Percentiles rank a stretch among this genome's conserved stretches.
Evolutionary conservation across 1,139 yeast genomes (phyloP).

Genomic region (Sugiyamaella castrensis): DNA sequence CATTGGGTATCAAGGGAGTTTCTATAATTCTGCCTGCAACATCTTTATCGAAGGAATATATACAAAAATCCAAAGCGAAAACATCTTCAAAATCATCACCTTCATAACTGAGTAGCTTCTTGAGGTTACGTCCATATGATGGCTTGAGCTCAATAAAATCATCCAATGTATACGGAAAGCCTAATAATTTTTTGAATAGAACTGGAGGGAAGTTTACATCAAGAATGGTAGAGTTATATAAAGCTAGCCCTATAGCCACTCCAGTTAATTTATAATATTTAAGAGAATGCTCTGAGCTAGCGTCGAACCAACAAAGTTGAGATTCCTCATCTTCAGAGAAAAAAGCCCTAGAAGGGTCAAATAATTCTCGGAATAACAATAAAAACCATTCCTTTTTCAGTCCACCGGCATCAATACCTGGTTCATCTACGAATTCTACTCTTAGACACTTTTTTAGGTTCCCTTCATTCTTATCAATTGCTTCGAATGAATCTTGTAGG

Average conservation of each 20-base stretch:
- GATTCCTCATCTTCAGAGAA: slow-evolving; percentile 62
- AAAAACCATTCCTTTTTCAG: slow-evolving; percentile 90
- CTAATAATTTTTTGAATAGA: slow-evolving; percentile 69
- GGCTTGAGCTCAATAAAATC: slow-evolving; percentile 74
- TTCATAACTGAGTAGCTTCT: slow-evolving; percentile 50
- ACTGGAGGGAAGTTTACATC: slow-evolving; percentile 76
- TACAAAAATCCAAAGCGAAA: slow-evolving; percentile 50
- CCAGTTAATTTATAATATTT: slow-evolving; percentile 76
- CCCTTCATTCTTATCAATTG: slow-evolving; percentile 54
- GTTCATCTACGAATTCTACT: slow-evolving; percentile 80
- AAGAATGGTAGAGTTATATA: slow-evolving; percentile 82
- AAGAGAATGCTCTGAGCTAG: slow-evolving; percentile 39
- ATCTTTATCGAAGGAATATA: slow-evolving; percentile 33
- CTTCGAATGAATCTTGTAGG: slow-evolving; percentile 70
- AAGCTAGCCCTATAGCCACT: slow-evolving; percentile 81
- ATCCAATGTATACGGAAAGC: slow-evolving; percentile 51
- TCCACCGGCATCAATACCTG: slow-evolving; percentile 96
- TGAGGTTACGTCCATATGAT: slow-evolving; percentile 55
- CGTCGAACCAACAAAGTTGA: slow-evolving; percentile 69
- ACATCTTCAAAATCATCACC: slow-evolving; percentile 43
- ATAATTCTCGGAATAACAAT: slow-evolving; percentile 63
- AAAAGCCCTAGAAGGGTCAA: slow-evolving; percentile 52
- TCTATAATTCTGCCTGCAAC: slow-evolving; percentile 24
- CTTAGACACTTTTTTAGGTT: slow-evolving; percentile 72
- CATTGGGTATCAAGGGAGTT: slow-evolving; percentile 55